Conservation (phyloP, 192 early-diverging fungal genomes). For the Coemansia sp. region DNA sequence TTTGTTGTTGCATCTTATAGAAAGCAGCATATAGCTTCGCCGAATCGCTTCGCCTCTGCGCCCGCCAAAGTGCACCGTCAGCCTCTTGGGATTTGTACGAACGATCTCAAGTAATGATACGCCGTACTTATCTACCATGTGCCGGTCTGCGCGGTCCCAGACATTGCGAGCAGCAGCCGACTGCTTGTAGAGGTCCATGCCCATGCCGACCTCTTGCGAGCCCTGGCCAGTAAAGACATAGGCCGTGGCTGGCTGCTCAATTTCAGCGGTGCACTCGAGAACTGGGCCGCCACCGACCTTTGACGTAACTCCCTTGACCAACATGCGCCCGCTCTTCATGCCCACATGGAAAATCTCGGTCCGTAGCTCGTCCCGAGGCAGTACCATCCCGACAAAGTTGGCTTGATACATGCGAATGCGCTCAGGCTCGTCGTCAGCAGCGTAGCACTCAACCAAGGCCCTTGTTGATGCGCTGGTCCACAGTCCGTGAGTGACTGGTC, state of each 20-base stretch:
- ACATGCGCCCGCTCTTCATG: conserved; percentile 90
- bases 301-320: conserved; percentile 84
- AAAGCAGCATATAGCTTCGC: conserved; percentile 67
- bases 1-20: background rate
- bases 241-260: conserved; percentile 86
- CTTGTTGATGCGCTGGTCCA: conserved; percentile 92
- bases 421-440: conserved; percentile 84
- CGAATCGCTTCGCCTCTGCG: conserved; percentile 80
- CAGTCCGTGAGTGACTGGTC: conserved; percentile 92
- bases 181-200: conserved; percentile 88
- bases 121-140: conserved; percentile 83
- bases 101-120: conserved; percentile 92
- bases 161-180: conserved; percentile 79
- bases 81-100: conserved; percentile 71
- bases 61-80: conserved; percentile 79
- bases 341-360: conserved; percentile 87
- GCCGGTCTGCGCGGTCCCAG: conserved; percentile 91
- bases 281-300: conserved; percentile 73
- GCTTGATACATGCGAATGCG: conserved; percentile 80
- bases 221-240: conserved; percentile 98
- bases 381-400: conserved; percentile 88
- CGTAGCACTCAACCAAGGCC: conserved; percentile 87
- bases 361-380: conserved; percentile 81
- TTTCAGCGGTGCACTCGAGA: conserved; percentile 79
- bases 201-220: conserved; percentile 94